Conservation (phyloP, 2,329 filamentous ascomycete genomes). For the Coleophoma crateriformis region DNA sequence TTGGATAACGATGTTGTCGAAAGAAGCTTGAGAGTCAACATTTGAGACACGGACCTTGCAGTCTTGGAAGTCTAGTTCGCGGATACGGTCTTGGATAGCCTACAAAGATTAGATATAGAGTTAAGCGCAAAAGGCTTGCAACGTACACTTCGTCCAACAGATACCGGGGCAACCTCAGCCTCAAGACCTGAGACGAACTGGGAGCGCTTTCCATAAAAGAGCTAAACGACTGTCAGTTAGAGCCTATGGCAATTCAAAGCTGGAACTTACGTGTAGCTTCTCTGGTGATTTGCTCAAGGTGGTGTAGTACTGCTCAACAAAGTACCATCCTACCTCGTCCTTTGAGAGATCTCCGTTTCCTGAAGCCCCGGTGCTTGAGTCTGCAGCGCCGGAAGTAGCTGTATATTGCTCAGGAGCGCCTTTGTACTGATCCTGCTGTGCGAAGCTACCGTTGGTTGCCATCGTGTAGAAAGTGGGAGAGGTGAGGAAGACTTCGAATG, state of each 20-base stretch:
- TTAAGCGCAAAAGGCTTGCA: slow-evolving; percentile 3
- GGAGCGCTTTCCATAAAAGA: slow-evolving; percentile 95
- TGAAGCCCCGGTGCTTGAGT: slow-evolving; percentile 23
- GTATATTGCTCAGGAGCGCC: slow-evolving; percentile 24
- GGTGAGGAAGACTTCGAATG: slow-evolving; percentile 13
- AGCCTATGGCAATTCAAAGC: neutral
- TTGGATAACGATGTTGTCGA: slow-evolving; percentile 91
- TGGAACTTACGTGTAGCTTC: slow-evolving; percentile 69
- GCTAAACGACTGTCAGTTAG: slow-evolving; percentile 34
- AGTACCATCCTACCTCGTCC: slow-evolving; percentile 98
- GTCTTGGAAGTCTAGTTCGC: slow-evolving; percentile 88
- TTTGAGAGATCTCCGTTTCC: slow-evolving; percentile 56
- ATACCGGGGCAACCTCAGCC: slow-evolving; percentile 81
- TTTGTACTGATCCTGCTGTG: slow-evolving; percentile 14
- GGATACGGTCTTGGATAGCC: slow-evolving; percentile 93
- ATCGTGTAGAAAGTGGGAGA: slow-evolving; percentile 13
- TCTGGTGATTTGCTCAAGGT: slow-evolving; percentile 92
- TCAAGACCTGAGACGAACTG: slow-evolving; percentile 92
- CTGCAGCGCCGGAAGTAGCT: slow-evolving; percentile 23
- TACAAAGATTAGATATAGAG: slow-evolving; percentile 31
- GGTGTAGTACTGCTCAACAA: slow-evolving; percentile 98
- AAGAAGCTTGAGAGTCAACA: slow-evolving; percentile 91
- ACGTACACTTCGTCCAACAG: slow-evolving; percentile 80
- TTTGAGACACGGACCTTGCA: slow-evolving; percentile 98
- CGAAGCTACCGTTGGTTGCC: slow-evolving; percentile 29